Conservation (phyloP, 331 rosid genomes). For the Telfairia occidentalis region DNA sequence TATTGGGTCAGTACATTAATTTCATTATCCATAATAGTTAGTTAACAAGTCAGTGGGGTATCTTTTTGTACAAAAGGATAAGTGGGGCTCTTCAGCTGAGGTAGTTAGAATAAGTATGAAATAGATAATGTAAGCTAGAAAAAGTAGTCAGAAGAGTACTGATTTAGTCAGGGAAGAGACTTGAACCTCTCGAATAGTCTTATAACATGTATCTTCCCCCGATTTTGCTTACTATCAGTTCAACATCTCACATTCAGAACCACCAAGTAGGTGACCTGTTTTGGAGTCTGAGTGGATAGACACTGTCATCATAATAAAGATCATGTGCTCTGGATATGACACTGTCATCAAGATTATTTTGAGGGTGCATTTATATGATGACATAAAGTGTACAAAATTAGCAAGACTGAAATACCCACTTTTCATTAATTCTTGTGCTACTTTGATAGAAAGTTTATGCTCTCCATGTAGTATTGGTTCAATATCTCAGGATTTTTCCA, state of each 20-base stretch:
- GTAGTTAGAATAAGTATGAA: neutral
- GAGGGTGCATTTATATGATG: neutral
- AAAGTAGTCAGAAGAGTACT: neutral
- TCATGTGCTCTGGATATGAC: neutral
- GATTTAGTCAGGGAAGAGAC: neutral
- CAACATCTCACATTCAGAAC: neutral
- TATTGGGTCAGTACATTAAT: neutral
- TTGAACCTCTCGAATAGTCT: neutral
- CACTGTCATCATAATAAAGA: neutral
- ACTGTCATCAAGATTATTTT: neutral
- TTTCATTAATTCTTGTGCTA: neutral
- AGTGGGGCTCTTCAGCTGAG: neutral
- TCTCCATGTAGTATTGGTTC: neutral
- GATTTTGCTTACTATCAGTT: neutral
- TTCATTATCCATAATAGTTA: neutral
- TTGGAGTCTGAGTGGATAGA: slow-evolving; percentile 4
- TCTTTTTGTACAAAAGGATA: neutral
- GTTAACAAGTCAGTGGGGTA: neutral
- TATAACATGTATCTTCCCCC: neutral
- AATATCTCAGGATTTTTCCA: neutral
- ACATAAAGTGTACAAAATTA: neutral
- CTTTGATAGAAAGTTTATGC: neutral
- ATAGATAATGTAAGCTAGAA: neutral
- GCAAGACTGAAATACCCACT: neutral
- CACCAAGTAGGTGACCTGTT: neutral